Conservation (phyloP, 495 filamentous ascomycete genomes). For the Aspergillus sclerotiicarbonarius region DNA sequence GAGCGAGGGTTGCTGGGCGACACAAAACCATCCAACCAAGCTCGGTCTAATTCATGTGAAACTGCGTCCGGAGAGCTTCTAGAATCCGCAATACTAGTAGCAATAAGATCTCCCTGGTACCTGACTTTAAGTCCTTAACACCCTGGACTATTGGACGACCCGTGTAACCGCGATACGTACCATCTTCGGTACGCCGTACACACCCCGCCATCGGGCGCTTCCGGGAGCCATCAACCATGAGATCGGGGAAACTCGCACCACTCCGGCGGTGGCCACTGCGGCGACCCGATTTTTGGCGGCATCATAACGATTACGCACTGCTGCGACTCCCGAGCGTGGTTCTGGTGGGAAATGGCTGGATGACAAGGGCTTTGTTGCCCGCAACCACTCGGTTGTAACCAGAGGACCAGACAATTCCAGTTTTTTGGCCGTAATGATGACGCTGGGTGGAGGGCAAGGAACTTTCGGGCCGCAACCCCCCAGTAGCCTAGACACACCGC, state of each 20-base stretch:
- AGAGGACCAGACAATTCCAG: not conserved
- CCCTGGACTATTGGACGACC: not conserved
- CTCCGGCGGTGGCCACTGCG: constrained; percentile 3
- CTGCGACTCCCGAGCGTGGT: not conserved
- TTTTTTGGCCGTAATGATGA: constrained; percentile 4
- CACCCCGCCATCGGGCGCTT: constrained; percentile 11
- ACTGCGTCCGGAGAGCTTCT: not conserved
- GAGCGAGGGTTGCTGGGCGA: not conserved
- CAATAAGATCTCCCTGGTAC: not conserved
- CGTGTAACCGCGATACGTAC: not conserved
- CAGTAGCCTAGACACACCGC: constrained; percentile 5
- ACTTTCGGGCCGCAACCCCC: constrained; percentile 11
- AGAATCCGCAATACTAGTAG: not conserved
- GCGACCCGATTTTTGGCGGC: not conserved
- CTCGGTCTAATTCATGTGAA: not conserved
- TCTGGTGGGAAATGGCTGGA: not conserved
- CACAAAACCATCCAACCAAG: not conserved
- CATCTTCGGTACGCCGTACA: not conserved
- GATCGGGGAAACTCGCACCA: constrained; percentile 16
- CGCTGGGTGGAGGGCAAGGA: not conserved
- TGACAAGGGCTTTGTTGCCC: not conserved
- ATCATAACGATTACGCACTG: not conserved
- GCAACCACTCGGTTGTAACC: not conserved
- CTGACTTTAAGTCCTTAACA: not conserved
- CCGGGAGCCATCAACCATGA: constrained; percentile 12